Evolutionary conservation across 805 yeast genomes (phyloP).

Genomic region (Ogataea philodendri): DNA sequence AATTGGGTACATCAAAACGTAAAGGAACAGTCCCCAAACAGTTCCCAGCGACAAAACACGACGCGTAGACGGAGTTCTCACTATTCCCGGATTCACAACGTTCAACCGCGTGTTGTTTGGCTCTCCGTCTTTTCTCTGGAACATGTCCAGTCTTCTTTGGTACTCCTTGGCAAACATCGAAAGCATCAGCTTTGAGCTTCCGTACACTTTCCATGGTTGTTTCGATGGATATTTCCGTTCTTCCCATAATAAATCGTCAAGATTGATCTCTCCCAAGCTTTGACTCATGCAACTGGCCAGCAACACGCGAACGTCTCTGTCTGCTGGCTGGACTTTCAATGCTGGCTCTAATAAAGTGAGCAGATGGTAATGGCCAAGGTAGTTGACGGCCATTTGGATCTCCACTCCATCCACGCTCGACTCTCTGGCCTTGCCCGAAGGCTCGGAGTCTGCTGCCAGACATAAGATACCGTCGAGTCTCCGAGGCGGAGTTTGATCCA

Average conservation of each 20-base stretch:
- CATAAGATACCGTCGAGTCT: conserved; percentile 87
- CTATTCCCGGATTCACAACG: conserved; percentile 87
- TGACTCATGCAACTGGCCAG: conserved; percentile 79
- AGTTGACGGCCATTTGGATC: conserved; percentile 78
- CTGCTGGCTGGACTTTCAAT: conserved; percentile 86
- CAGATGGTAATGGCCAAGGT: conserved; percentile 76
- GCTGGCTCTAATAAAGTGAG: conserved; percentile 80
- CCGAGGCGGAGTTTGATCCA: conserved; percentile 87
- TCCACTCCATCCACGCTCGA: conserved; percentile 83
- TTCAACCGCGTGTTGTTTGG: conserved; percentile 68
- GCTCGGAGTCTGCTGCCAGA: conserved; percentile 80
- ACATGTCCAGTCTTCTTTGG: conserved; percentile 60
- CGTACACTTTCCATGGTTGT: conserved; percentile 74
- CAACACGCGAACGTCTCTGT: conserved; percentile 84
- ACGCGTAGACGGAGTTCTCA: conserved; percentile 84
- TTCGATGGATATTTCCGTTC: conserved; percentile 53
- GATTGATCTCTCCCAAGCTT: conserved; percentile 64
- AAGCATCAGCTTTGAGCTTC: conserved; percentile 76
- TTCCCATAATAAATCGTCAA: conserved; percentile 64
- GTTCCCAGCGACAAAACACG: conserved; percentile 77
- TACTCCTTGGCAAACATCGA: conserved; percentile 74
- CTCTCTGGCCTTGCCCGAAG: conserved; percentile 63
- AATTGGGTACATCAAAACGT: conserved; percentile 72
- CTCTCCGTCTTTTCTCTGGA: conserved; percentile 67
- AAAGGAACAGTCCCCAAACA: conserved; percentile 54